phyloP scores from a whole-genome alignment of 805 yeast genomes.

The Barnettozyma californica region DNA sequence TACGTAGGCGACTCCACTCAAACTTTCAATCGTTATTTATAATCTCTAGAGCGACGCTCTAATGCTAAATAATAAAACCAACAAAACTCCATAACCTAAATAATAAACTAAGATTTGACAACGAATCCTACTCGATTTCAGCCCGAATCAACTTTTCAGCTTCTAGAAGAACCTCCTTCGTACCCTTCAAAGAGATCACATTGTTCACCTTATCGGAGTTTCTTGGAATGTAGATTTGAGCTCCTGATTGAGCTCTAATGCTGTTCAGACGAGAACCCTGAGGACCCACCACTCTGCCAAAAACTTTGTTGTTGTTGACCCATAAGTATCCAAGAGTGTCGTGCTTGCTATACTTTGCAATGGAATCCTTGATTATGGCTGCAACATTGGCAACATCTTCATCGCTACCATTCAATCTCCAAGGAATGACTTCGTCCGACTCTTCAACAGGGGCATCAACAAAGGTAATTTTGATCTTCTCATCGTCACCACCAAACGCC shows the following conservation, averaged over 20 bases:
- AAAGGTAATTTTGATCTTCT: constrained; percentile 40
- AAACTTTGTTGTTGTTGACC: constrained; percentile 43
- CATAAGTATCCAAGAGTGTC: constrained; percentile 57
- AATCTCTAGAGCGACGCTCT: background rate
- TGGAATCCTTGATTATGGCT: constrained; percentile 41
- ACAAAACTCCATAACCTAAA: background rate
- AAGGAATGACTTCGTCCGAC: constrained; percentile 42
- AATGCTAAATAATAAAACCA: background rate
- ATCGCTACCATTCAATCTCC: constrained; percentile 59
- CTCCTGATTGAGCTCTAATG: constrained; percentile 53
- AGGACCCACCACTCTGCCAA: constrained; percentile 69
- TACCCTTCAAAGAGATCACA: constrained; percentile 57
- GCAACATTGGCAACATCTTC: constrained; percentile 49
- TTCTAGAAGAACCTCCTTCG: constrained; percentile 45
- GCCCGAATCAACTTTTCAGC: constrained; percentile 35
- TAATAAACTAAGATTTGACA: background rate
- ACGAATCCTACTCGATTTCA: constrained; percentile 15
- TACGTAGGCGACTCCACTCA: background rate
- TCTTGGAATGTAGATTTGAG: constrained; percentile 62
- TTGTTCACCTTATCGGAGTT: constrained; percentile 44
- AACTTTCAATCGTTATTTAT: background rate
- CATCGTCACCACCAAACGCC: constrained; percentile 37
- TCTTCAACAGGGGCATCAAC: constrained; percentile 29
- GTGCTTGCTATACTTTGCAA: constrained; percentile 42
- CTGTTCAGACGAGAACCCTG: constrained; percentile 63